Percentiles rank a stretch among this genome's conserved stretches.
phyloP scores from a whole-genome alignment of 2,329 filamentous ascomycete species.

The Cadophora sp. region DNA sequence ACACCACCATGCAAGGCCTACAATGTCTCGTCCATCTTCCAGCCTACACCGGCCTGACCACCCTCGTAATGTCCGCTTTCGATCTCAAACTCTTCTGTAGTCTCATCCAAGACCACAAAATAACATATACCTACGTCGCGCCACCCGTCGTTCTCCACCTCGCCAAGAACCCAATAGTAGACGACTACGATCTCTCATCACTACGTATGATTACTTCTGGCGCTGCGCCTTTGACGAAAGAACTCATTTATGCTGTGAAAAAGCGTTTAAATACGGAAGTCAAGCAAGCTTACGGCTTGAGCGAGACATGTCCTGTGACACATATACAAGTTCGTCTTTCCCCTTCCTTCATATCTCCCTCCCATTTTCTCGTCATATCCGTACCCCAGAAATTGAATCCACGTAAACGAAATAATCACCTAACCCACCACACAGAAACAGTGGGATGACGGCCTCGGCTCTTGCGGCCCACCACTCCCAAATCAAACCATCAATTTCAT shows the following conservation, averaged over 20 bases:
- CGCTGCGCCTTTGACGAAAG: conserved; percentile 80
- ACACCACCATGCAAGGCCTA: conserved; percentile 48
- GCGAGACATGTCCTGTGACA: conserved; percentile 76
- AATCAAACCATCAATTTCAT: conserved; percentile 84
- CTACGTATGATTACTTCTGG: conserved; percentile 85
- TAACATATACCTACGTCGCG: conserved; percentile 81
- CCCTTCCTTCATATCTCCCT: neutral
- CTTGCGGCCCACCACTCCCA: conserved; percentile 76
- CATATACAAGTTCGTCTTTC: neutral
- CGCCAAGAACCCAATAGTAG: conserved; percentile 76
- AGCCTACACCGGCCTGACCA: conserved; percentile 66
- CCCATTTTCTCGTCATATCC: too few relatives aligned
- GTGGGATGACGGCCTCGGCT: conserved; percentile 70
- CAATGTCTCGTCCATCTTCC: conserved; percentile 68
- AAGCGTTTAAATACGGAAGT: conserved; percentile 74
- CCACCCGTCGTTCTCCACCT: conserved; percentile 83
- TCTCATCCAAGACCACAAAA: conserved; percentile 73
- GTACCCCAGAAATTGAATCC: too few relatives aligned
- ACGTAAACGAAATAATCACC: too few relatives aligned
- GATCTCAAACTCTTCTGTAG: conserved; percentile 79
- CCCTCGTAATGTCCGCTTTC: conserved; percentile 77
- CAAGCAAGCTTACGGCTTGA: conserved; percentile 90
- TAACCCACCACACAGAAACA: conserved; percentile 7
- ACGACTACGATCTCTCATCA: conserved; percentile 78
- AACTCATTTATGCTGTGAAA: conserved; percentile 78